A percentile compares a stretch with the other conserved stretches of the same genome.
Evolutionary conservation across 805 yeast genomes (phyloP).

Genomic region (Groenewaldozyma salmanticensis): DNA sequence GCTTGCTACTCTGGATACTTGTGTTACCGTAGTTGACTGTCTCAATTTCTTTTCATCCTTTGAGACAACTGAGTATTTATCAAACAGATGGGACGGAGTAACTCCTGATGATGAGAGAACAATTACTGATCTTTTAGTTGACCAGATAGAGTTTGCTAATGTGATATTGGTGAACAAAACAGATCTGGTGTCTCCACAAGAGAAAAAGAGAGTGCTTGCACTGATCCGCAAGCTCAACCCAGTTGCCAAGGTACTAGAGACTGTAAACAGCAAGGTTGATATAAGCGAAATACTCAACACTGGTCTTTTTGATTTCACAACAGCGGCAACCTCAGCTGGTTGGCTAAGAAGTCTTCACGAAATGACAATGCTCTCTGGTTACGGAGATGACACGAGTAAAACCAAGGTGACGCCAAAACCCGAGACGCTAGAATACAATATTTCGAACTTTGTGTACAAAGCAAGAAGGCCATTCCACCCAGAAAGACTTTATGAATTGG

Average conservation of each 20-base stretch:
- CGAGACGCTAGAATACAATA: slow-evolving; percentile 39
- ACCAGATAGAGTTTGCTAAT: slow-evolving; percentile 40
- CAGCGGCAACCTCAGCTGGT: slow-evolving; percentile 36
- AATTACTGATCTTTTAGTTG: slow-evolving; percentile 37
- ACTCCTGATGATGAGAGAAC: slow-evolving; percentile 36
- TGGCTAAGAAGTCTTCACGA: slow-evolving; percentile 37
- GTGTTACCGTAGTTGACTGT: slow-evolving; percentile 40
- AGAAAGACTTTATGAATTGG: slow-evolving; percentile 29
- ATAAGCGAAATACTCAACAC: slow-evolving; percentile 31
- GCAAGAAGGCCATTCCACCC: slow-evolving; percentile 39
- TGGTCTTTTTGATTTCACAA: slow-evolving; percentile 32
- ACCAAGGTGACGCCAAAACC: slow-evolving; percentile 32
- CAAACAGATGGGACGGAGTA: slow-evolving; percentile 31
- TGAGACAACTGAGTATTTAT: slow-evolving; percentile 36
- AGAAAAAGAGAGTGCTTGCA: slow-evolving; percentile 24
- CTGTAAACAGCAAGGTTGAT: slow-evolving; percentile 33
- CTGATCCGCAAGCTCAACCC: slow-evolving; percentile 34
- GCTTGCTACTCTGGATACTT: slow-evolving; percentile 34
- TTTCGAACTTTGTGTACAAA: slow-evolving; percentile 34
- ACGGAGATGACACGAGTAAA: slow-evolving; percentile 15
- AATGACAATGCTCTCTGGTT: slow-evolving; percentile 30
- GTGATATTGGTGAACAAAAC: slow-evolving; percentile 36
- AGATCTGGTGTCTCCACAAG: slow-evolving; percentile 23
- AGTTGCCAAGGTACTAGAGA: slow-evolving; percentile 30
- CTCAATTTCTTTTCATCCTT: slow-evolving; percentile 33